Base-by-base conservation (phyloP, 1,284 basidiomycete species). In the Tilletia indica region DNA sequence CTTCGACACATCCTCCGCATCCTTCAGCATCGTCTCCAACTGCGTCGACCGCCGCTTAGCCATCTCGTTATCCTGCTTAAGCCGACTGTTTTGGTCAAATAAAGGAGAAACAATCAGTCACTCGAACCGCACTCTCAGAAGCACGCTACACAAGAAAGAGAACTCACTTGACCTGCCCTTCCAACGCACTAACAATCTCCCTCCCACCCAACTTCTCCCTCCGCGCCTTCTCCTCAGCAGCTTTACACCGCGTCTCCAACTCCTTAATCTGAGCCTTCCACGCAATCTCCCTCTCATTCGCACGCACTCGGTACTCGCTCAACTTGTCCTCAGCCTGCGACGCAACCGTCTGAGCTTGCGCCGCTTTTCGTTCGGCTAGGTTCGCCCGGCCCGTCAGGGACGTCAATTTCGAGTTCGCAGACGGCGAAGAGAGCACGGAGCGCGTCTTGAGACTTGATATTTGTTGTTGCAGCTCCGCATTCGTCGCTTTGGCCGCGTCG, bases 191-290 rank as follows among this genome's bases (percentile, higher is more conserved):
- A 2, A 88, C 87, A 21, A 87, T 76, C 86, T 99, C 96, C 86
- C 97, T 98, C 49, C 92, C 90, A 3, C 96, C 96, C 81, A 97
- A 94, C 75, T 93, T 88, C 86, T 97, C 96, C 61, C 94, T 88
- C 88, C 98, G 99, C 77, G 95, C 90, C 84, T 91, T 91, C 87
- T 99, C 96, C 80, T 96, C 94, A 0, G 93, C 93, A 0, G 90
- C 89, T 83, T 90, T 91, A 77, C 94, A 85, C 19, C 93, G 87
- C 31, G 89, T 83, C 85, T 99, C 94, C 90, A 93, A 81, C 95
- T 95, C 82, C 69, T 80, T 81, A 70, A 83, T 77, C 16, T 81
- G 64, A 25, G 80, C 80, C 19, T 80, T 76, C 82, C 80, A 77
- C 47, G 80, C 80, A 34, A 75, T 73, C 58, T 80, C 79, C 4